Percentiles rank a stretch among this genome's conserved stretches.
phyloP scores from a whole-genome alignment of 768 basidiomycete genomes.

The Hericium alpestre region DNA sequence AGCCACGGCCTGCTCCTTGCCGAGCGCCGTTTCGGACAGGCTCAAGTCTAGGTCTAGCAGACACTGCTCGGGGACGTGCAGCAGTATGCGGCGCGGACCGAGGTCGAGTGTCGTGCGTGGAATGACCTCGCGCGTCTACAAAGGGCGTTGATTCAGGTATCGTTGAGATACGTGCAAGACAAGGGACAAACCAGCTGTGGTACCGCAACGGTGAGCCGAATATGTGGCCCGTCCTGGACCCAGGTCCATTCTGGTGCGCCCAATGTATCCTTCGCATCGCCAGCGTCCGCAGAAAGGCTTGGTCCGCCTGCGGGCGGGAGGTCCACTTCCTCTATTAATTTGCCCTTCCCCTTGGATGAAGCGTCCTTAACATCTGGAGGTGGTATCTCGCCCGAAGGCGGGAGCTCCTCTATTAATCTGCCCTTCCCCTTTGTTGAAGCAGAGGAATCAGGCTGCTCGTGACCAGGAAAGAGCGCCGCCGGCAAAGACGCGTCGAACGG shows the following conservation, averaged over 20 bases:
- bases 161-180: not conserved
- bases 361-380: not conserved
- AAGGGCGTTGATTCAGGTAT: not conserved
- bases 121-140: constrained; percentile 38
- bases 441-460: constrained; percentile 9
- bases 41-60: constrained; percentile 48
- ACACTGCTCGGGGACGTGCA: constrained; percentile 38
- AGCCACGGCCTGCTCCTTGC: constrained; percentile 26
- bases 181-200: constrained; percentile 38
- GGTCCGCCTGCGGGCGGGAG: too few relatives aligned
- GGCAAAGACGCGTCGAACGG: constrained; percentile 52
- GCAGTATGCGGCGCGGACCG: constrained; percentile 47
- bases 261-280: not conserved
- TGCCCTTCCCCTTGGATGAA: too few relatives aligned
- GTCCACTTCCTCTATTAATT: too few relatives aligned
- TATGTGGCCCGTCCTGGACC: constrained; percentile 28
- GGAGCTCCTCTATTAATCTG: constrained; percentile 40
- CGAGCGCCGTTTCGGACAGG: constrained; percentile 45
- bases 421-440: constrained; percentile 13
- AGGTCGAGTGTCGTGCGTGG: constrained; percentile 47
- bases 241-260: constrained; percentile 43
- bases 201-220: constrained; percentile 42
- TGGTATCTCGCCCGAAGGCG: constrained; percentile 9
- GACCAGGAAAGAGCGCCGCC: constrained; percentile 24
- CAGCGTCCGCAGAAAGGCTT: not conserved